A percentile compares a stretch with the other conserved stretches of the same genome.
phyloP scores from a whole-genome alignment of 2,329 filamentous ascomycete genomes.

The Trichoderma arundinaceum region DNA sequence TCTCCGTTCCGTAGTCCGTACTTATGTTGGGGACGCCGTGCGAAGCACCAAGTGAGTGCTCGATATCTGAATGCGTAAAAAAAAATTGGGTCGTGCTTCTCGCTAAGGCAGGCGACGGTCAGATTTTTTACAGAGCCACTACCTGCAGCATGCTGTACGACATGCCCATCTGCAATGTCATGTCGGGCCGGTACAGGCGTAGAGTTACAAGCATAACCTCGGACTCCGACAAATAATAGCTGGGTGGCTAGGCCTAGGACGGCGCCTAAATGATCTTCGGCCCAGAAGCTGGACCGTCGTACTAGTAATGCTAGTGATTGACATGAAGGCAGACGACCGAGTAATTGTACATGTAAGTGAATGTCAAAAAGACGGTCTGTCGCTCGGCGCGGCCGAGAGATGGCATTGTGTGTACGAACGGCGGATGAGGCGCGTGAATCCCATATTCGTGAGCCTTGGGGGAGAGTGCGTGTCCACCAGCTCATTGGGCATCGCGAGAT shows the following conservation, averaged over 20 bases:
- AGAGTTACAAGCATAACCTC: conserved; percentile 4
- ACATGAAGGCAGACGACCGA: not conserved
- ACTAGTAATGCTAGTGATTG: not conserved
- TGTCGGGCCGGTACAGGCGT: conserved; percentile 25
- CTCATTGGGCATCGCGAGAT: conserved; percentile 22
- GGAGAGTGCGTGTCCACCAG: not conserved
- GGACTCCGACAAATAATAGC: conserved; percentile 5
- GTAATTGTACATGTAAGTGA: conserved; percentile 13
- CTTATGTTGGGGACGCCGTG: not conserved
- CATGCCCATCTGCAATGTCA: conserved; percentile 24
- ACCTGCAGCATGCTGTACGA: conserved; percentile 30
- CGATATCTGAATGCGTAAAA: not conserved
- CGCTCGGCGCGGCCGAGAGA: conserved; percentile 22
- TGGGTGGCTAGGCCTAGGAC: conserved; percentile 2
- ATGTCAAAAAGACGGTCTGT: conserved; percentile 22
- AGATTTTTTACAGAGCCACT: conserved; percentile 13
- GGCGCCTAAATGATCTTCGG: conserved; percentile 13
- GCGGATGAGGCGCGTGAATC: conserved; percentile 21
- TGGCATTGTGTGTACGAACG: not conserved
- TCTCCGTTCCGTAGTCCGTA: not conserved
- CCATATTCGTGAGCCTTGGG: not conserved
- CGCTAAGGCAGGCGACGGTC: conserved; percentile 27
- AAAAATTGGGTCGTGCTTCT: conserved; percentile 17
- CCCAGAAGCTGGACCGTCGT: conserved; percentile 1
- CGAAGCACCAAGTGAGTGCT: conserved; percentile 8